phyloP scores from a whole-genome alignment of 1,139 yeast genomes.

The Candida frijolesensis region DNA sequence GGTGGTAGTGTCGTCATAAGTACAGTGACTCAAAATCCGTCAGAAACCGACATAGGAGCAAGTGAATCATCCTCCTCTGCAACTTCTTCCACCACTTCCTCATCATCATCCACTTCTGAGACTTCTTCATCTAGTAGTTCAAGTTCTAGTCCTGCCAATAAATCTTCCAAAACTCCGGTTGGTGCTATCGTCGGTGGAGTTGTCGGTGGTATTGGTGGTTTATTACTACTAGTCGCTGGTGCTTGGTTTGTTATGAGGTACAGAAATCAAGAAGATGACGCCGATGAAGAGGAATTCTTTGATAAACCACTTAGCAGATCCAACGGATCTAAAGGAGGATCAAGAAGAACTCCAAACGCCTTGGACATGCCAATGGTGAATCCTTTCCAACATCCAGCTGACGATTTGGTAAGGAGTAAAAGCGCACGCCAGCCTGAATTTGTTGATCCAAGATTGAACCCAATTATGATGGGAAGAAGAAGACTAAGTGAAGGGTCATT shows the following conservation, averaged over 20 bases:
- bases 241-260: conserved; percentile 52
- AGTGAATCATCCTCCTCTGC: conserved; percentile 23
- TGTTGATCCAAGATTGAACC: conserved; percentile 61
- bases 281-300: conserved; percentile 49
- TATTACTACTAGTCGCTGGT: conserved; percentile 3
- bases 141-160: conserved; percentile 16
- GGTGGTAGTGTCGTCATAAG: conserved; percentile 12
- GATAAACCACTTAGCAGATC: conserved; percentile 34
- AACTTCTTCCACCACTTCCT: conserved; percentile 20
- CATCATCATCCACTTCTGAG: conserved; percentile 13
- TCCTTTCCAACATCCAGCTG: conserved; percentile 63
- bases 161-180: conserved; percentile 17
- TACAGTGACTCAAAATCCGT: conserved; percentile 14
- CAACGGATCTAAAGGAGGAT: conserved; percentile 28
- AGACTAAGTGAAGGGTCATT: conserved; percentile 73
- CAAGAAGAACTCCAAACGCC: conserved; percentile 28
- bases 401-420: conserved; percentile 30
- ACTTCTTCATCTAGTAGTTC: conserved; percentile 15
- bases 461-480: conserved; percentile 72
- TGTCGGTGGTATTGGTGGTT: conserved; percentile 59
- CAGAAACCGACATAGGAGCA: conserved; percentile 1
- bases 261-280: conserved; percentile 47
- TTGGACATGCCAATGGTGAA: conserved; percentile 51
- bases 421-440: conserved; percentile 20
- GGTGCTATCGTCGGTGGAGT: conserved; percentile 74